Evolutionary conservation across 1,284 basidiomycete genomes (phyloP), one percentile per base, ranked within the genome.

Genomic region (Bjerkandera adusta): DNA sequence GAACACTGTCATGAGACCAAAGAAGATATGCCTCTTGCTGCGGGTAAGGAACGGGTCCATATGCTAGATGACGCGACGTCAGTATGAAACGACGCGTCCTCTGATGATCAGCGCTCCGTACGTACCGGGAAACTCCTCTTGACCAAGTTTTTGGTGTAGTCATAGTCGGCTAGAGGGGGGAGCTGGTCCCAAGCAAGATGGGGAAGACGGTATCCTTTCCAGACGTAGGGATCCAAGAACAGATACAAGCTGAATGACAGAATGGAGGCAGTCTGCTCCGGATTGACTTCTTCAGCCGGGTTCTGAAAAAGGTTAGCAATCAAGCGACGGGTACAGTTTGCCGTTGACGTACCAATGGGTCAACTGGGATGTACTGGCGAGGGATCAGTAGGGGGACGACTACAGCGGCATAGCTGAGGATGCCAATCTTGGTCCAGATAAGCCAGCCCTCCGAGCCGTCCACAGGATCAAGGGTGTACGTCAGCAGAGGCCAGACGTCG

Each of bases 221-320:
- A 55, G 33, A 71, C 54, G 13, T 62, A 52, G 10, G 54, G 55
- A 43, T 68, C 63, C 16, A 89, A 65, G 68, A 79, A 89, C 26
- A 71, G 68, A 64, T 75, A 89, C 26, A 78, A 69, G 16, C 73
- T 37, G 49, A 80, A 66, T 2, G 77, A 84, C 15, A 83, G 55
- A 44, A 79, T 66, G 0, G 81, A 79, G 0, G 83, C 76, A 0
- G 77, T 83, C 58, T 89, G 85, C 55, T 89, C 84, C 5, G 81
- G 76, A 62, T 80, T 83, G 5, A 74, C 70, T 16, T 68, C 58
- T 4, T n/a, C 58, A 50, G 60, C 57, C 3, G 72, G 71, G 35
- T 73, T 59, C 75, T 77, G 16, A 7, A 29, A 3, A 12, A n/a
- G n/a, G n/a, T n/a, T n/a, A n/a, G n/a, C 12, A 18, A 20, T 8